These are phyloP conservation scores for Stylosanthes scabra DNA, from an alignment of 331 rosid species.

Conservation along the genomic window DNA sequence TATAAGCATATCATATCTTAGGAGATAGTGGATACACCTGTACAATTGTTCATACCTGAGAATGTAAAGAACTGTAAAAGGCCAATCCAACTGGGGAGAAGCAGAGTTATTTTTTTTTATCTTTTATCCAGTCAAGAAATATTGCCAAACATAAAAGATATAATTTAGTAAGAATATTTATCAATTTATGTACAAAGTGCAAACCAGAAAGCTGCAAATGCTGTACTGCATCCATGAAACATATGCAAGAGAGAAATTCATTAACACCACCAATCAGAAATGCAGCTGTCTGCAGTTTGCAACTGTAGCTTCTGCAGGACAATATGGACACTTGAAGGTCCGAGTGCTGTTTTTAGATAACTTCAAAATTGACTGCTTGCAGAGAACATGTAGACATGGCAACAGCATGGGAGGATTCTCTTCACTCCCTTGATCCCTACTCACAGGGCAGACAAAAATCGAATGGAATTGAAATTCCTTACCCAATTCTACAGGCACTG, in stretches of 20 bases:
- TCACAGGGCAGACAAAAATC: constrained; percentile 87
- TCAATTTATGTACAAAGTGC: constrained; percentile 69
- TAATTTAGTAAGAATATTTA: constrained; percentile 42
- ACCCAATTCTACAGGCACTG: constrained; percentile 83
- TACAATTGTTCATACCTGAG: constrained; percentile 3
- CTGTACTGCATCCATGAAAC: constrained; percentile 44
- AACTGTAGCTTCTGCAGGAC: constrained; percentile 71
- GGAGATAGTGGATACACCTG: constrained; percentile 22
- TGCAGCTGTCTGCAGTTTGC: constrained; percentile 66
- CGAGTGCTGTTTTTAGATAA: constrained; percentile 73
- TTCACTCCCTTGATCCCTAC: constrained; percentile 80
- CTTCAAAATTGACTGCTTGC: constrained; percentile 84
- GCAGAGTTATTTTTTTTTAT: constrained; percentile 36
- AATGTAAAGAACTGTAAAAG: constrained; percentile 5
- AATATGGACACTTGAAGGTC: constrained; percentile 82
- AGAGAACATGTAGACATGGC: constrained; percentile 89
- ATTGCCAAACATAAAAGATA: constrained; percentile 36
- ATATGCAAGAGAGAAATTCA: constrained; percentile 1
- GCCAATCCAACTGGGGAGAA: not conserved
- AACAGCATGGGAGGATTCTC: constrained; percentile 90
- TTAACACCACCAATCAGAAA: constrained; percentile 63
- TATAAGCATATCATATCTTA: not conserved
- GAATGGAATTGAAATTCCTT: constrained; percentile 92
- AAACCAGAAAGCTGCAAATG: constrained; percentile 43
- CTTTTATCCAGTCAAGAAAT: constrained; percentile 32